Conservation (phyloP, 192 early-diverging fungal genomes). For the Rhizoclosmatium sp. region DNA sequence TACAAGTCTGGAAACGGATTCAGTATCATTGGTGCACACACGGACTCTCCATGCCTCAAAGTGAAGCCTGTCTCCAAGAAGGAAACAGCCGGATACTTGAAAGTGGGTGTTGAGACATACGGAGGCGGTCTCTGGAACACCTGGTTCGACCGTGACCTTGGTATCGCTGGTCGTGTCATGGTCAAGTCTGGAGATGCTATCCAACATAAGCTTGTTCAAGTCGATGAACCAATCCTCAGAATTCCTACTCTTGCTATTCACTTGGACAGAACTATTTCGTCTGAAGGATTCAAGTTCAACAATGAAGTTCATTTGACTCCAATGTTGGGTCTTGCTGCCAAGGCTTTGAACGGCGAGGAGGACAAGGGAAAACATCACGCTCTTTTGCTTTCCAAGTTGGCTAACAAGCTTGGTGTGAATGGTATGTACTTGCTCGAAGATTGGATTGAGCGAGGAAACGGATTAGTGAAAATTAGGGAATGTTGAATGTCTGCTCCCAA, state of each 20-base stretch:
- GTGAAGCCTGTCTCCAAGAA: conserved; percentile 97
- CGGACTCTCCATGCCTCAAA: conserved; percentile 97
- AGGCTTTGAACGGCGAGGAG: conserved; percentile 38
- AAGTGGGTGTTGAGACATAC: conserved; percentile 79
- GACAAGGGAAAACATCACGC: conserved; percentile 78
- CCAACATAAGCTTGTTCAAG: conserved; percentile 77
- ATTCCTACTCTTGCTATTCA: conserved; percentile 98
- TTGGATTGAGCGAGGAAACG: too few species aligned
- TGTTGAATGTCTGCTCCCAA: not conserved
- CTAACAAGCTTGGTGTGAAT: conserved; percentile 74
- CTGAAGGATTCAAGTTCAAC: conserved; percentile 90
- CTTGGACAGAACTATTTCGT: conserved; percentile 78
- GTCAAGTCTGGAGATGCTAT: conserved; percentile 75
- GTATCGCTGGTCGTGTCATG: conserved; percentile 92
- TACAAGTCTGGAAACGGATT: conserved; percentile 73
- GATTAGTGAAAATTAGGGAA: too few species aligned
- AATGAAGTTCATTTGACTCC: conserved; percentile 93
- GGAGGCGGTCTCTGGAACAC: conserved; percentile 85
- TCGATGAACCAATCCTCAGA: conserved; percentile 89
- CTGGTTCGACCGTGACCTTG: conserved; percentile 99
- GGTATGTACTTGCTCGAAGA: conserved; percentile 42
- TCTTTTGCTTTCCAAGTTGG: conserved; percentile 77
- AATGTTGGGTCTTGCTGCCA: conserved; percentile 65
- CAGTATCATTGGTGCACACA: conserved; percentile 93
- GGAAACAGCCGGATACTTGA: conserved; percentile 81